Base-by-base conservation (phyloP, 23 red algal genomes). In the Gracilaria gracilis region DNA sequence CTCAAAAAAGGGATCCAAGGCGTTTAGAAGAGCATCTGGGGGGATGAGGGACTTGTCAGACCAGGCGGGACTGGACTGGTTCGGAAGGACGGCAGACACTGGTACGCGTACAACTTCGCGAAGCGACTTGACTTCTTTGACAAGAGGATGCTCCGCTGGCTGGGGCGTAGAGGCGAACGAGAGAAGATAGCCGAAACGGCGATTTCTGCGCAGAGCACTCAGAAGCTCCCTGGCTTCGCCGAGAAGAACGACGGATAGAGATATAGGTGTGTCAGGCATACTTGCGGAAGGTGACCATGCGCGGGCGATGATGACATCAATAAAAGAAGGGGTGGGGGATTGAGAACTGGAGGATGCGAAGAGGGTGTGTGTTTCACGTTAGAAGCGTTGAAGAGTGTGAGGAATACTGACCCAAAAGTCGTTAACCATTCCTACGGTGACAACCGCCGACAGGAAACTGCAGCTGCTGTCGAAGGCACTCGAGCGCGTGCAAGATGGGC, bases 1-100 rank as follows among this genome's bases (percentile, higher is more conserved):
- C 57, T 80, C 87, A 25, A 96, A 80, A 61, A 96, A 88, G 38
- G 94, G 94, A 35, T 87, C 81, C 23, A 96, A 72, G 23, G 84
- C 81, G 57, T 54, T 74, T n/a, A 86, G 46, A 31, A 94, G 75
- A 23, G 83, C 75, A 53, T 75, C 91, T 64, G 91, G 73, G n/a
- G 49, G 82, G 12, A 94, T 67, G 28, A 77, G 80, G 4, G 81
- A 53, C 29, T 38, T 50, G 8, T 93, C 24, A 46, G 32, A 31
- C 61, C 57, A 78, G 13, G 29, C n/a, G 11, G 13, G 57, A 28
- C 16, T 51, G n/a, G 46, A 53, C 40, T 51, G 74, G 34, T 37
- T 44, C n/a, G 38, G n/a, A 33, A 53, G 80, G 19, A 25, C 24
- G 42, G 37, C 38, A 38, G 48, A 59, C 2, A 61, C 53, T 17